phyloP scores from a whole-genome alignment of 2,329 filamentous ascomycete genomes.

The Fusarium guadeloupense region DNA sequence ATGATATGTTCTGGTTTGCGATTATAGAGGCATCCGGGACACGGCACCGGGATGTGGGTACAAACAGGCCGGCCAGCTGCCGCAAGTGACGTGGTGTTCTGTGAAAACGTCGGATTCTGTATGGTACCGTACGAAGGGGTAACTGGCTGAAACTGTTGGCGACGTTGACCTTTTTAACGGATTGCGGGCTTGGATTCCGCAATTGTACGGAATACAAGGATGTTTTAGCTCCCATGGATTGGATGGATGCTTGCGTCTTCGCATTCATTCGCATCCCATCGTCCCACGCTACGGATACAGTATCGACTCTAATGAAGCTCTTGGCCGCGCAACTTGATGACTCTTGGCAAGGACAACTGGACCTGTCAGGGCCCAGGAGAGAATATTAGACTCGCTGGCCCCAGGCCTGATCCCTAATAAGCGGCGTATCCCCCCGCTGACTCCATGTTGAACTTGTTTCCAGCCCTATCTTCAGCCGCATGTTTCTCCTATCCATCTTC shows the following conservation, averaged over 20 bases:
- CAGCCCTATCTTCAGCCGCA: conserved; percentile 1
- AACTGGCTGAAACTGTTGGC: conserved; percentile 8
- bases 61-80: conserved; percentile 2
- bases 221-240: neutral
- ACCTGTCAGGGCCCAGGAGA: conserved; percentile 3
- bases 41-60: conserved; percentile 38
- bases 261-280: conserved; percentile 1
- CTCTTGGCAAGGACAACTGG: conserved; percentile 22
- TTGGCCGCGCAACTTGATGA: conserved; percentile 30
- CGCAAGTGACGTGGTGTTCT: conserved; percentile 5
- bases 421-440: neutral
- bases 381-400: neutral
- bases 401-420: conserved; percentile 16
- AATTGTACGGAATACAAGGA: conserved; percentile 9
- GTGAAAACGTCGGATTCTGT: neutral
- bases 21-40: conserved; percentile 8
- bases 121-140: neutral
- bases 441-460: neutral
- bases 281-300: too few relatives aligned
- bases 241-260: neutral
- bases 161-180: neutral
- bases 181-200: conserved; percentile 8
- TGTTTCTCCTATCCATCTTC: neutral
- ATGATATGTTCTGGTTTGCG: neutral
- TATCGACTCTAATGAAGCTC: conserved; percentile 12